phyloP scores from a whole-genome alignment of 805 yeast species.

The Candida sphagnicola region DNA sequence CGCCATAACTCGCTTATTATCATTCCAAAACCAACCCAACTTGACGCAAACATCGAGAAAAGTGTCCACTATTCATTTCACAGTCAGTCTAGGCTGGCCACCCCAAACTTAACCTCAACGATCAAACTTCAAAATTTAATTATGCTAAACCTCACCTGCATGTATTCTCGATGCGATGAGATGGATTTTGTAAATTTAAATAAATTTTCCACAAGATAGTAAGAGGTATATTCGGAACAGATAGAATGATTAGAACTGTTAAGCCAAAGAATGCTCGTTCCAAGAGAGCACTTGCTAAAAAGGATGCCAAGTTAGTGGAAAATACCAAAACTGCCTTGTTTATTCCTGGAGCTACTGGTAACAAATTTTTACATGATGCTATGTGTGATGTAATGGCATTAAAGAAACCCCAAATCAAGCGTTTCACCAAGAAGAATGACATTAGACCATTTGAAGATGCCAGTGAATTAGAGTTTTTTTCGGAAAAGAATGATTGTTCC shows the following conservation, averaged over 20 bases:
- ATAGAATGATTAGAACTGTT: constrained; percentile 8
- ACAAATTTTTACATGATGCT: constrained; percentile 78
- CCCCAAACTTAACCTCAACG: too few species aligned
- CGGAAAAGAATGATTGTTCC: constrained; percentile 92
- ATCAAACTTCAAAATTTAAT: too few species aligned
- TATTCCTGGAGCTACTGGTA: constrained; percentile 83
- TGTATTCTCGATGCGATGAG: constrained; percentile 1
- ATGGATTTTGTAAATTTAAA: not conserved
- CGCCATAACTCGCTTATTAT: too few species aligned
- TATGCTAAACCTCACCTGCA: too few species aligned
- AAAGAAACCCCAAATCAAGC: constrained; percentile 85
- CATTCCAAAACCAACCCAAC: not conserved
- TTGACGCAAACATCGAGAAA: too few species aligned
- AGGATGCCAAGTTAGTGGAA: constrained; percentile 84
- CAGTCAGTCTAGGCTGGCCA: too few species aligned
- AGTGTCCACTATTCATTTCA: too few species aligned
- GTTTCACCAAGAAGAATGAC: constrained; percentile 85
- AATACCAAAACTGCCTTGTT: constrained; percentile 87
- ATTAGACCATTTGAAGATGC: constrained; percentile 92
- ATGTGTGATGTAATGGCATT: constrained; percentile 84
- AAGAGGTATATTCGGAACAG: not conserved
- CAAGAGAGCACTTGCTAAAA: constrained; percentile 87
- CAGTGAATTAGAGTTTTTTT: constrained; percentile 78
- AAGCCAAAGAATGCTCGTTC: constrained; percentile 95
- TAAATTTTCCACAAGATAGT: not conserved